A percentile compares a stretch with the other conserved stretches of the same genome.
Conservation (phyloP, 1,284 basidiomycete genomes). For the Taiwanofungus camphoratus region DNA sequence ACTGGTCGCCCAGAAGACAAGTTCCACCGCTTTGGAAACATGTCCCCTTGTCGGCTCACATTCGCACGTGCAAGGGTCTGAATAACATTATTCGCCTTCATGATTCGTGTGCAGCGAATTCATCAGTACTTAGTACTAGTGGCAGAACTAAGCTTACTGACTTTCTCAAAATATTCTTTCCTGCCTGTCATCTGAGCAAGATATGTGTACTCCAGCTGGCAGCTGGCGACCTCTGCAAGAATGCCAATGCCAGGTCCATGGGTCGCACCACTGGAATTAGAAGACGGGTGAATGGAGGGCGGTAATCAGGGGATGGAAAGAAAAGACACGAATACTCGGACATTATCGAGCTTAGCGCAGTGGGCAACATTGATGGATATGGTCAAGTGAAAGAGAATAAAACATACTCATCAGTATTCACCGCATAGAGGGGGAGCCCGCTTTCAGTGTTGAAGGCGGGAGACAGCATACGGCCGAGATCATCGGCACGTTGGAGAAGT, state of each 20-base stretch:
- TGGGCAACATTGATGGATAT: too few relatives aligned
- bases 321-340: too few relatives aligned
- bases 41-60: constrained; percentile 39
- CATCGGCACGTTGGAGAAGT: constrained; percentile 45
- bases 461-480: constrained; percentile 41
- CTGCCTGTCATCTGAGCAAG: constrained; percentile 57
- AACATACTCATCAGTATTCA: constrained; percentile 36
- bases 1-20: constrained; percentile 34
- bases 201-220: constrained; percentile 61
- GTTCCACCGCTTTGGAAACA: constrained; percentile 52
- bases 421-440: constrained; percentile 44
- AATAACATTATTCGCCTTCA: constrained; percentile 18
- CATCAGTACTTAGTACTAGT: not conserved
- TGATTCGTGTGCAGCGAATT: not conserved
- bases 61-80: constrained; percentile 28
- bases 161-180: constrained; percentile 43
- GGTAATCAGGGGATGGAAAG: too few relatives aligned
- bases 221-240: constrained; percentile 45
- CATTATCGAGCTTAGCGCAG: too few relatives aligned
- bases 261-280: constrained; percentile 6
- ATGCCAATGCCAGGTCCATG: constrained; percentile 10
- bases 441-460: constrained; percentile 47
- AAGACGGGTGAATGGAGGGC: too few relatives aligned
- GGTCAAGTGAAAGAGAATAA: not conserved
- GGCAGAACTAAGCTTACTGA: constrained; percentile 20